Evolutionary conservation across 306 rosid genomes (phyloP).

Genomic region (Canavalia ensiformis): DNA sequence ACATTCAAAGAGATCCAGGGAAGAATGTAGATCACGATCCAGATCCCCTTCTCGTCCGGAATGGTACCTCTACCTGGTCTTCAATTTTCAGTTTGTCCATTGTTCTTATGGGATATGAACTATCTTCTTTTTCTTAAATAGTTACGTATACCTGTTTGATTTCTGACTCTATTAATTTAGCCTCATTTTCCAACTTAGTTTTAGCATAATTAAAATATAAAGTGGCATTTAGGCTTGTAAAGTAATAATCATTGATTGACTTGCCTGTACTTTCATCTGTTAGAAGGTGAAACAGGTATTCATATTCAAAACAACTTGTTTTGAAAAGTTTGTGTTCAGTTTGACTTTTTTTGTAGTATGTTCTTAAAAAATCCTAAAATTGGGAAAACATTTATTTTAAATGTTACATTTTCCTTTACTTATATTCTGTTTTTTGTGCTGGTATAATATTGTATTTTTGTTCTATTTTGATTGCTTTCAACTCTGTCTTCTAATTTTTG

Average conservation of each 20-base stretch:
- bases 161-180: conserved; percentile 26
- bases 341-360: neutral
- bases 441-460: neutral
- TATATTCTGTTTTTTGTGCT: conserved; percentile 7
- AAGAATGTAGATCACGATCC: conserved; percentile 66
- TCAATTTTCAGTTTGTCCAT: conserved; percentile 28
- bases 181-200: conserved; percentile 12
- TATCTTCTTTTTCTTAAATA: neutral
- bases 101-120: conserved; percentile 36
- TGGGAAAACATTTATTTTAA: conserved; percentile 22
- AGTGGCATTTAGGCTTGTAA: conserved; percentile 20
- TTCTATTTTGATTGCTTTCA: neutral
- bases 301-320: conserved; percentile 17
- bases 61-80: conserved; percentile 47
- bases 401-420: conserved; percentile 1
- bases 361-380: neutral
- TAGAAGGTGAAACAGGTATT: neutral
- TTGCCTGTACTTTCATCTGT: neutral
- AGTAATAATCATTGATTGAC: neutral
- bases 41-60: conserved; percentile 66
- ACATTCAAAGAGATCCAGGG: conserved; percentile 59
- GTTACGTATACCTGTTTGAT: neutral
- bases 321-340: neutral
- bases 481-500: conserved; percentile 5
- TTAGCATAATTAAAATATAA: conserved; percentile 26